These are phyloP conservation scores for Alopecurus myosuroides DNA, from an alignment of 176 grass and related monocot species.

Conservation along the genomic window DNA sequence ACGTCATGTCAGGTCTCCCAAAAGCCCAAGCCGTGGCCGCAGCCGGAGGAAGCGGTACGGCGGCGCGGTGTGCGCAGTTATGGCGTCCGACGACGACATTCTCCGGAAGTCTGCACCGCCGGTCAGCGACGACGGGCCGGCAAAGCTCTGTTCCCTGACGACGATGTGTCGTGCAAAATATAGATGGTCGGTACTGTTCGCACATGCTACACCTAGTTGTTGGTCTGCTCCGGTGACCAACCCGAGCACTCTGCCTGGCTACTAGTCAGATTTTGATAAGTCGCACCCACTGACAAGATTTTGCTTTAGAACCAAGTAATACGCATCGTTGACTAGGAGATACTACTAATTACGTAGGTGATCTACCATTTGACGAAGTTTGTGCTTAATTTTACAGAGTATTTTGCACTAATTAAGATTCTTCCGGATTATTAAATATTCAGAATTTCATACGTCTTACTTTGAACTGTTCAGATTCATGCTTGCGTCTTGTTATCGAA, in stretches of 20 bases:
- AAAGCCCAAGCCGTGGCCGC: neutral
- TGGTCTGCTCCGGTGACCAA: neutral
- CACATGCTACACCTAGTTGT: neutral
- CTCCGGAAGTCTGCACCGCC: neutral
- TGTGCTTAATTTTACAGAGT: neutral
- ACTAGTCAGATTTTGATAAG: neutral
- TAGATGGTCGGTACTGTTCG: neutral
- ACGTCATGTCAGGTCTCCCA: neutral
- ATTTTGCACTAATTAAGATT: neutral
- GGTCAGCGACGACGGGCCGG: slow-evolving; percentile 6
- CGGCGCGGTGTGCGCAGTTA: neutral
- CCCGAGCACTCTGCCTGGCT: neutral
- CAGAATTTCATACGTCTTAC: neutral
- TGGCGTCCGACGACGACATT: neutral
- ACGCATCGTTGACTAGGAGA: neutral
- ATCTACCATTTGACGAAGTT: neutral
- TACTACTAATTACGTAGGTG: neutral
- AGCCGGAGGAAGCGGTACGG: neutral
- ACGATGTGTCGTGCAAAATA: neutral
- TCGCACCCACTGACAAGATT: neutral
- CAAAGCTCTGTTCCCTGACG: neutral
- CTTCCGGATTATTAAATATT: neutral
- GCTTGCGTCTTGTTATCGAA: neutral
- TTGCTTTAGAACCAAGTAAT: neutral
- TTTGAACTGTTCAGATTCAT: neutral